These are phyloP conservation scores for Fusarium sp. DNA, from an alignment of 2,329 filamentous ascomycete genomes.

Conservation along the genomic window DNA sequence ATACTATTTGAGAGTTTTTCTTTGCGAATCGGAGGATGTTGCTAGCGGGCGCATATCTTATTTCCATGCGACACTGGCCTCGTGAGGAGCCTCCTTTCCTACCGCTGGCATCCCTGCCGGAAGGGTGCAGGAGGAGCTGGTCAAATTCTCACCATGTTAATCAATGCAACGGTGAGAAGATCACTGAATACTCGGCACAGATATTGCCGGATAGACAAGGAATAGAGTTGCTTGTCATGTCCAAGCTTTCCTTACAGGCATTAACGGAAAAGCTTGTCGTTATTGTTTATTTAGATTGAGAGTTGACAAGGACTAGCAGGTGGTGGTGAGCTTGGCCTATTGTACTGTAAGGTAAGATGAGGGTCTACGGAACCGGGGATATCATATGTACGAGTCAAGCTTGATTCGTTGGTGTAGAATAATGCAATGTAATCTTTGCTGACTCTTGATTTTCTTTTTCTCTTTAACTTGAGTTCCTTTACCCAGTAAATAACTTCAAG, in stretches of 20 bases:
- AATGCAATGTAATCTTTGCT: neutral
- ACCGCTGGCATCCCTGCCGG: neutral
- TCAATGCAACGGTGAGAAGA: constrained; percentile 11
- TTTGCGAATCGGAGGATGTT: neutral
- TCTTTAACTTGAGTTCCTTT: neutral
- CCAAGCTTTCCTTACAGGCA: constrained; percentile 31
- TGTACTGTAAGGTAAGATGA: neutral
- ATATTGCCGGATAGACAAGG: constrained; percentile 4
- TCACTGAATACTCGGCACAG: neutral
- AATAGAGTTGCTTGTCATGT: constrained; percentile 10
- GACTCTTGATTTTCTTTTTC: neutral
- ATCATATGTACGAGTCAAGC: neutral
- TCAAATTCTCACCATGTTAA: constrained; percentile 12
- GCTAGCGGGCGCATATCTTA: neutral
- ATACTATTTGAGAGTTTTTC: neutral
- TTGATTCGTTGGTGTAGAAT: neutral
- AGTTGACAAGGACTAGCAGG: neutral
- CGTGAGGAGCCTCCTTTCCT: neutral
- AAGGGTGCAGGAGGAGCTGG: neutral
- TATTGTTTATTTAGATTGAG: neutral
- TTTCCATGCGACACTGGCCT: neutral
- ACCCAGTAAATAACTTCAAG: neutral
- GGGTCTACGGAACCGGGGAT: neutral
- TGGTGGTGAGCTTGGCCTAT: constrained; percentile 12
- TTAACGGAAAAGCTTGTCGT: constrained; percentile 22